Percentiles rank a stretch among this genome's conserved stretches.
These are phyloP conservation scores for Colletotrichum filicis DNA, from an alignment of 2,329 filamentous ascomycete species.

Conservation along the genomic window DNA sequence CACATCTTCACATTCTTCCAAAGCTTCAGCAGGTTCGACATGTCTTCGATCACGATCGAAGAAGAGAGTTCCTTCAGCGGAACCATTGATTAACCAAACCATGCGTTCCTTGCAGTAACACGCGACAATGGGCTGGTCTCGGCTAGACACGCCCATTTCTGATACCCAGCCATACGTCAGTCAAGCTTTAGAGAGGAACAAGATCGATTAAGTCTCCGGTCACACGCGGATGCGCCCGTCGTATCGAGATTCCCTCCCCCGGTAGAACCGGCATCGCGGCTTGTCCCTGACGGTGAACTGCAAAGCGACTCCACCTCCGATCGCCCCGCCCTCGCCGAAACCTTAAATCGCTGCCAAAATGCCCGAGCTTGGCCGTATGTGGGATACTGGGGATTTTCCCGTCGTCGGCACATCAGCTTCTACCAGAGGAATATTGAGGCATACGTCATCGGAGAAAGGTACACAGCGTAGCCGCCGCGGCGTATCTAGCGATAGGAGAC, in stretches of 20 bases:
- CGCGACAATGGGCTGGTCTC: background rate
- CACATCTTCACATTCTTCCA: background rate
- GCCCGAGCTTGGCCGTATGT: conserved; percentile 2
- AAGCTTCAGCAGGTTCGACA: no score
- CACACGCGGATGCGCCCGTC: background rate
- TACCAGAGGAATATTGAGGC: background rate
- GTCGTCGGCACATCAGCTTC: background rate
- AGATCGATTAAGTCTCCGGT: background rate
- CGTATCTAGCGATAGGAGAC: background rate
- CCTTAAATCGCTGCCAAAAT: background rate
- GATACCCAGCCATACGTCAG: background rate
- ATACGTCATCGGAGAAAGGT: background rate
- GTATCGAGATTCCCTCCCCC: background rate
- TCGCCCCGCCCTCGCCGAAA: conserved; percentile 14
- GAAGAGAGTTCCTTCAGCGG: no score
- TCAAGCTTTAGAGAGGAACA: background rate
- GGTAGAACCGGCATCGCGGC: background rate
- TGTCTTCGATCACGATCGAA: no score
- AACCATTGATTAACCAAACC: background rate
- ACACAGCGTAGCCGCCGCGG: background rate
- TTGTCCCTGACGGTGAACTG: background rate
- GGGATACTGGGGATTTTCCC: background rate
- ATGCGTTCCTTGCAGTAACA: background rate
- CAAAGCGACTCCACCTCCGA: background rate
- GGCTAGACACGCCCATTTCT: background rate